phyloP scores from a whole-genome alignment of 2,329 filamentous ascomycete species.

The Alternaria arborescens region DNA sequence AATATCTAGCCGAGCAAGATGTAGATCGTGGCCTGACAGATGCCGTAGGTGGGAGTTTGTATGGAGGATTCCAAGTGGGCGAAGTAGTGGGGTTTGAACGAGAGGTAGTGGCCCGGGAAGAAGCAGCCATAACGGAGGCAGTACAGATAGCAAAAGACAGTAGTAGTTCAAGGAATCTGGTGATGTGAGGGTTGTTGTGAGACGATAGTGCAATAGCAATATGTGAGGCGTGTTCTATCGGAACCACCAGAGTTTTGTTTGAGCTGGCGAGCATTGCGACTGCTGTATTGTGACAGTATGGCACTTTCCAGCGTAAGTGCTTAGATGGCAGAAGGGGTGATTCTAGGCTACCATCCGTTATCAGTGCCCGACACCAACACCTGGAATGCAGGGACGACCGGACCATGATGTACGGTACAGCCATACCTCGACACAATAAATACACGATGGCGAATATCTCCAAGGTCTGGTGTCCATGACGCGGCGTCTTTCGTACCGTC shows the following conservation, averaged over 20 bases:
- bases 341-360: not conserved
- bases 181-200: not conserved
- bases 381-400: not conserved
- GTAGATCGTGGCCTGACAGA: not conserved
- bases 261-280: not conserved
- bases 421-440: not conserved
- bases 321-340: not conserved
- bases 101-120: not conserved
- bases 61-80: not conserved
- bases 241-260: not conserved
- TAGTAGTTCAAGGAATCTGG: not conserved
- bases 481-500: not conserved
- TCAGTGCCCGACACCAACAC: not conserved
- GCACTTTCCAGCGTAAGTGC: not conserved
- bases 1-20: not conserved
- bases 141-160: not conserved
- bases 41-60: not conserved
- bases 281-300: not conserved
- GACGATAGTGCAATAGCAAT: not conserved
- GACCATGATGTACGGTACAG: too few species aligned
- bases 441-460: too few species aligned
- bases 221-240: not conserved
- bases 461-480: rapidly evolving
- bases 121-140: not conserved
- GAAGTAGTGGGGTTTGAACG: not conserved